These are phyloP conservation scores for Microcyclosporella mali DNA, from an alignment of 2,329 filamentous ascomycete genomes.

Conservation along the genomic window DNA sequence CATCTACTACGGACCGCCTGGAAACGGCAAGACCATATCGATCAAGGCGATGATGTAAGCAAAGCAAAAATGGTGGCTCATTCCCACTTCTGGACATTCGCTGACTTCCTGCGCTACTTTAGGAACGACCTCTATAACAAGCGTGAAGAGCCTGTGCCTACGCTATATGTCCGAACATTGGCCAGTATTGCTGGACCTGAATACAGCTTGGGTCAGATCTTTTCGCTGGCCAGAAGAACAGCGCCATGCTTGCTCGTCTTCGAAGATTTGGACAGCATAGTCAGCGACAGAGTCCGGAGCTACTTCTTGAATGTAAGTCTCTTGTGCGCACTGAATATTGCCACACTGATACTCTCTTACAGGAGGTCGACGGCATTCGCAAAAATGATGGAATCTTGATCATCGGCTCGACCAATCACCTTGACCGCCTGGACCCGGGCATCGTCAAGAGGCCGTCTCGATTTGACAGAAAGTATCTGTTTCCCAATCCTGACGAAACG, in stretches of 20 bases:
- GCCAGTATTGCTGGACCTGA: conserved; percentile 50
- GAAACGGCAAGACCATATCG: conserved; percentile 64
- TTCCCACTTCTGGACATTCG: no score
- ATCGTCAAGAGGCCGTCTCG: conserved; percentile 57
- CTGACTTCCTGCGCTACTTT: no score
- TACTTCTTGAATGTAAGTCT: conserved; percentile 57
- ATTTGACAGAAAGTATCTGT: conserved; percentile 63
- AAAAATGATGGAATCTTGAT: conserved; percentile 67
- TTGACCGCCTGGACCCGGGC: conserved; percentile 61
- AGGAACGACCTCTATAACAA: conserved; percentile 50
- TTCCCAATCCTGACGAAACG: conserved; percentile 50
- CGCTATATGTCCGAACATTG: conserved; percentile 55
- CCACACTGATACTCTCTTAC: no score
- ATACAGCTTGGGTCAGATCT: conserved; percentile 49
- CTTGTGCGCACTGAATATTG: no score
- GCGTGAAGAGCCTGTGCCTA: conserved; percentile 50
- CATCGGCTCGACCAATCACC: conserved; percentile 37
- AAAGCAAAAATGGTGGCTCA: background rate
- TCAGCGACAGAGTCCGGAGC: conserved; percentile 54
- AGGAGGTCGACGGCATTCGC: conserved; percentile 62
- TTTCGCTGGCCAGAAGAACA: conserved; percentile 53
- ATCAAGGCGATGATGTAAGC: conserved; percentile 61
- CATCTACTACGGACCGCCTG: conserved; percentile 60
- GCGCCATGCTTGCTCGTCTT: conserved; percentile 66
- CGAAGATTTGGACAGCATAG: conserved; percentile 64